Percentiles rank a stretch among this genome's conserved stretches.
These are phyloP conservation scores for Teunomyces gatunensis DNA, from an alignment of 805 yeast genomes.

Conservation along the genomic window DNA sequence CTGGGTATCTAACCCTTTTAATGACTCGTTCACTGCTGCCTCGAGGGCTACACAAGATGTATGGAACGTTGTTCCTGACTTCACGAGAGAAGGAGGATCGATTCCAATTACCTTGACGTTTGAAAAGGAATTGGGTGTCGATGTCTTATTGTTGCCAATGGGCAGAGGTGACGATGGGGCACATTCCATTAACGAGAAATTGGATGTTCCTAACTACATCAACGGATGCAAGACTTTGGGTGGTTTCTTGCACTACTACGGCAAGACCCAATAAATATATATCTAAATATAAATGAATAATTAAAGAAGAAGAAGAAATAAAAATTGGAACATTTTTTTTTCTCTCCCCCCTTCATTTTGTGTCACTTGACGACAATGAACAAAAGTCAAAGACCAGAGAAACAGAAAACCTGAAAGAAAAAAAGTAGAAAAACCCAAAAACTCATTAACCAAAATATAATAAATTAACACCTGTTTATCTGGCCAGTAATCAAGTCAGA, in stretches of 20 bases:
- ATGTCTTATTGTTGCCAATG: slow-evolving; percentile 89
- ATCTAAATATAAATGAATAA: too few relatives aligned
- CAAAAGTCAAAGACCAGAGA: background rate
- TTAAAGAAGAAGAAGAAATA: too few relatives aligned
- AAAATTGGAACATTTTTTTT: background rate
- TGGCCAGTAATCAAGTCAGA: too few relatives aligned
- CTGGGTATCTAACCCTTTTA: slow-evolving; percentile 94
- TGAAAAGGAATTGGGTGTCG: slow-evolving; percentile 81
- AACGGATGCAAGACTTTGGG: slow-evolving; percentile 92
- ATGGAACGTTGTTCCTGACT: slow-evolving; percentile 93
- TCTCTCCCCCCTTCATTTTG: background rate
- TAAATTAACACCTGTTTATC: too few relatives aligned
- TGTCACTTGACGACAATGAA: background rate
- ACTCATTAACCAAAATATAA: background rate
- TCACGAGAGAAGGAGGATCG: slow-evolving; percentile 98
- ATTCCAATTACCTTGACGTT: slow-evolving; percentile 95
- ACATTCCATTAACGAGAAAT: slow-evolving; percentile 94
- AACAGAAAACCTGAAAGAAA: background rate
- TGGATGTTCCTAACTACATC: slow-evolving; percentile 83
- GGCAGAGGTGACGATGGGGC: slow-evolving; percentile 99
- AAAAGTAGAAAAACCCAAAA: background rate
- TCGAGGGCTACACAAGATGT: slow-evolving; percentile 90
- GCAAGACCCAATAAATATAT: slow-evolving; percentile 13
- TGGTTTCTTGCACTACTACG: slow-evolving; percentile 89
- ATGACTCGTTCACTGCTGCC: slow-evolving; percentile 91